Base-by-base conservation (phyloP, 805 yeast species). In the Schwanniomyces polymorphus region DNA sequence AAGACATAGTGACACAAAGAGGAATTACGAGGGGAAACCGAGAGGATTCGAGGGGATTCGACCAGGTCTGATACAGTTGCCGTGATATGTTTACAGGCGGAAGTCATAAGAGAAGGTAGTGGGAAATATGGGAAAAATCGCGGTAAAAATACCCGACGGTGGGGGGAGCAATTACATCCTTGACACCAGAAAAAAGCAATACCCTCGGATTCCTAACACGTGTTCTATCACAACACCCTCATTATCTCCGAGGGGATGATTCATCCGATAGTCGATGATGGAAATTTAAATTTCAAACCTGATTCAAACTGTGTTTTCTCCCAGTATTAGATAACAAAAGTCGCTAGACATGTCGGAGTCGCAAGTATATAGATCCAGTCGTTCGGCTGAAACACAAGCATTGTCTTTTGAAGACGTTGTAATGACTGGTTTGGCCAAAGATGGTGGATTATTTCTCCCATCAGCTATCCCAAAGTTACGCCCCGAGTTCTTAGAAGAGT, bases 381-480 rank as follows among this genome's bases (percentile, higher is more conserved):
- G 95, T 67, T 80, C 88, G 3, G 50, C 79, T 16, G 63, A 61
- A 2, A 64, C 68, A 14, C 80, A 81, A 57, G 63, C 77, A 7
- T 75, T 80, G 43, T 78, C 90, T 5, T 88, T 88, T 55, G 96
- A 88, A 66, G 91, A 84, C 44, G 92, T 86, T 17, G 86, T 88
- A 48, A 84, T 88, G 67, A 86, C 87, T 47, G 99, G 99, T 44
- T 78, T 94, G 60, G 98, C 98, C 45, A 83, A 88, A 41, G 99
- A 95, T 65, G 99, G 99, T 55, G 99, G 99, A 35, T 80, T 94
- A 35, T 94, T 89, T 67, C 78, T 94, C 46, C 99, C 99, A 40
- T 79, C 94, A 12, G 74, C 65, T 41, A 88, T 91, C 56, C 97
- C 98, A 47, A 65, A 76, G 52, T 76, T 88, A 27, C 74, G 84